Conservation (phyloP, 2,329 filamentous ascomycete species). For the Verticillium nubilum region DNA sequence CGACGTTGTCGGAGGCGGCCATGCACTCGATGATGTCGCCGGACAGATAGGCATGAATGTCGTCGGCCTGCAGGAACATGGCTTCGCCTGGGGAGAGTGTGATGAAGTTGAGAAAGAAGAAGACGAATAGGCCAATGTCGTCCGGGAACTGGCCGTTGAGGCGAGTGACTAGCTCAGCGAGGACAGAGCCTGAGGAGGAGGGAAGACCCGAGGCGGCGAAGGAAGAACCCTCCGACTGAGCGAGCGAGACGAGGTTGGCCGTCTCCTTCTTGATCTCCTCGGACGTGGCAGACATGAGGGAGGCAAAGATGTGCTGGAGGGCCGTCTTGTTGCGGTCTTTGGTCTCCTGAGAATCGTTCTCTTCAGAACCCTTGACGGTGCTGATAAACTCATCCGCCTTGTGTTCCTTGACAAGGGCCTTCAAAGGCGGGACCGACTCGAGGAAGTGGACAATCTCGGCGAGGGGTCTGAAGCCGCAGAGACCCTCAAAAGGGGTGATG, state of each 20-base stretch:
- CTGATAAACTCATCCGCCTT: conserved; percentile 51
- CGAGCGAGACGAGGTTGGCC: conserved; percentile 64
- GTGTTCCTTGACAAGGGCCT: conserved; percentile 60
- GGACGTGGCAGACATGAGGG: conserved; percentile 72
- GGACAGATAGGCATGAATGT: conserved; percentile 92
- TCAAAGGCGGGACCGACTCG: conserved; percentile 48
- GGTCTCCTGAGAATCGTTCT: conserved; percentile 49
- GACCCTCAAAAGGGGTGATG: conserved; percentile 89
- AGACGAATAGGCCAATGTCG: conserved; percentile 89
- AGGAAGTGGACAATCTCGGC: conserved; percentile 84
- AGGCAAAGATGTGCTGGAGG: conserved; percentile 68
- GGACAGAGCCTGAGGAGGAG: conserved; percentile 58
- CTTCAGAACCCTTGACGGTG: conserved; percentile 34
- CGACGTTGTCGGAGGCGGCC: conserved; percentile 98
- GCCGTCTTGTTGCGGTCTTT: conserved; percentile 77
- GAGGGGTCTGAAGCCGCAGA: conserved; percentile 91
- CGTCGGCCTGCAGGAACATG: conserved; percentile 92
- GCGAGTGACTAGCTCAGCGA: conserved; percentile 71
- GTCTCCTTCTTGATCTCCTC: conserved; percentile 56
- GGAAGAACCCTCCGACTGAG: conserved; percentile 59
- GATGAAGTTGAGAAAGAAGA: conserved; percentile 97
- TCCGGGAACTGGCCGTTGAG: conserved; percentile 79
- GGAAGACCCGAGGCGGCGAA: conserved; percentile 68
- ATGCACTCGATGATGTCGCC: conserved; percentile 99
- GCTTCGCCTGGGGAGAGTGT: conserved; percentile 84